Evolutionary conservation across 2,329 filamentous ascomycete genomes (phyloP).

Genomic region (Hymenoscyphus albidus): DNA sequence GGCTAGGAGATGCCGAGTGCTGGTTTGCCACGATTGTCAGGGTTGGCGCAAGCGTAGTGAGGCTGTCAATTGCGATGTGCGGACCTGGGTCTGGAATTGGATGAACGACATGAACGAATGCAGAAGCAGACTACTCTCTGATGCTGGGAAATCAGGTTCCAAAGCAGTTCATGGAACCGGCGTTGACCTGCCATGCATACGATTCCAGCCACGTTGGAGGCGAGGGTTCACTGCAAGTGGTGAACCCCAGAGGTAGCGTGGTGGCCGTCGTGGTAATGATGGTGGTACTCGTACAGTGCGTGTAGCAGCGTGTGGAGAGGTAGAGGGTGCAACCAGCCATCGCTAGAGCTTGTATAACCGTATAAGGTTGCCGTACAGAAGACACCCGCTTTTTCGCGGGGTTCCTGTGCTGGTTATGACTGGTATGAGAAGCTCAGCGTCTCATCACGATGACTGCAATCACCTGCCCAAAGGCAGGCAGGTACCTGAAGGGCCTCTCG

Average conservation of each 20-base stretch:
- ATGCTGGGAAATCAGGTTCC: neutral
- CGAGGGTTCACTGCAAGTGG: neutral
- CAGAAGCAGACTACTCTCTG: neutral
- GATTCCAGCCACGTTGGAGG: slow-evolving; percentile 21
- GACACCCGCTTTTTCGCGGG: neutral
- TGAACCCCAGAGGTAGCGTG: neutral
- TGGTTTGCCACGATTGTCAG: neutral
- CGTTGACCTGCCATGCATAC: slow-evolving; percentile 15
- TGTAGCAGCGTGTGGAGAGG: neutral
- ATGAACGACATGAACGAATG: neutral
- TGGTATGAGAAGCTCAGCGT: neutral
- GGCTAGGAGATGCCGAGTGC: neutral
- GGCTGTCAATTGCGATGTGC: neutral
- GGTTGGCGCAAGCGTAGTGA: neutral
- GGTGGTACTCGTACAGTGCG: neutral
- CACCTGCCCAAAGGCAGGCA: neutral
- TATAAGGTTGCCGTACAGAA: neutral
- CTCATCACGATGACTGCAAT: neutral
- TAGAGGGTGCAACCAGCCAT: neutral
- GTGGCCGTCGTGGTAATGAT: neutral
- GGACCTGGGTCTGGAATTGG: neutral
- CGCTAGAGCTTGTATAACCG: neutral
- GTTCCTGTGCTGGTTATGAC: neutral
- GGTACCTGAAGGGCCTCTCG: neutral
- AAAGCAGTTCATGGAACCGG: neutral